Evolutionary conservation across 2,329 filamentous ascomycete species (phyloP), one percentile per base, ranked within the genome.

Genomic region (Neocatenulostroma microsporum): DNA sequence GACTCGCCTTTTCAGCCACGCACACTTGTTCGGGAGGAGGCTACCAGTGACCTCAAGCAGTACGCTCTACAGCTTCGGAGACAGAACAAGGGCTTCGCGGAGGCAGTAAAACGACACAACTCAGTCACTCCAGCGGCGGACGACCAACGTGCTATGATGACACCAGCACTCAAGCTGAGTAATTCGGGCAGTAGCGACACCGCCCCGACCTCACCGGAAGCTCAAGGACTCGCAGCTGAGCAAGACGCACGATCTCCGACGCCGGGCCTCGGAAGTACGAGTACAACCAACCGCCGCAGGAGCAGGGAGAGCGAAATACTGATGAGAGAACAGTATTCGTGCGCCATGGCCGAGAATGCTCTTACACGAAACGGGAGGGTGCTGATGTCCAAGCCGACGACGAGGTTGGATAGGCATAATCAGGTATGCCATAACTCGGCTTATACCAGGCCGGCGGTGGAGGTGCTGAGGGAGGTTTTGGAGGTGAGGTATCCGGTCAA

Each of bases 401-500:
- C 41, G 10, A 37, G 37, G 14, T n/a, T 36, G 15, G 35, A 49
- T 20, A 40, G 36, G 37, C 37, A 41, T 26, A 28, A 53, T 32
- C 29, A 48, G 17, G 10, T 50, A 18, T 41, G 36, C 30, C 48
- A 44, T 27, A 40, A 34, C 11, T 49, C 50, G 12, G 31, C 37
- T 14, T 46, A 52, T 34, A 52, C 50, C 10, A 39, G 48, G 17
- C 45, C 51, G 14, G 43, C 38, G 12, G 30, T 20, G 20, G 47
- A 51, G 12, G 25, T 53, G 21, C 19, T 50, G 36, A 30, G 32
- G 15, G 48, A 54, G 29, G 26, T 52, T 9, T 19, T 52, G 21
- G 47, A 50, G 20, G 42, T 45, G 38, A 32, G 21, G n/a, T n/a
- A n/a, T n/a, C n/a, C n/a, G n/a, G n/a, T n/a, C n/a, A n/a, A n/a